Evolutionary conservation across 78 protist genomes (phyloP).

Genomic region (Capsaspora owczarzaki): DNA sequence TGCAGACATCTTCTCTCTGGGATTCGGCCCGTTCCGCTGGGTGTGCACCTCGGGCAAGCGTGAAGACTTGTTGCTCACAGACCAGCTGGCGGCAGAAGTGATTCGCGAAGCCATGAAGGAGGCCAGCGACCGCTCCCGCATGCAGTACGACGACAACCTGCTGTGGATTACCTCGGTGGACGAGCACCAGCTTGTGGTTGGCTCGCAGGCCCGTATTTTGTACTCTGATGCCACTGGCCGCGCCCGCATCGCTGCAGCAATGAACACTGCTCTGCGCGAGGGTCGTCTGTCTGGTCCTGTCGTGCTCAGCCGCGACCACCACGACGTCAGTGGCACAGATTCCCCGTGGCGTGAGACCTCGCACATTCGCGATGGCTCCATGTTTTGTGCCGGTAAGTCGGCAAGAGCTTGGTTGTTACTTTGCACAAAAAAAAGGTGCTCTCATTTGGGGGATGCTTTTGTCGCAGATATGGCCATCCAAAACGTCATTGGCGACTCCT

Average conservation of each 20-base stretch:
- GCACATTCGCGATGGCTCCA: neutral
- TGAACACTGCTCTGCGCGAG: neutral
- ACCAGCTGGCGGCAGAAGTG: neutral
- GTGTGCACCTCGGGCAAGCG: slow-evolving; percentile 1
- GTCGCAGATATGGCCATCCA: slow-evolving; percentile 3
- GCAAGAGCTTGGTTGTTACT: neutral
- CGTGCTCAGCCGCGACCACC: slow-evolving; percentile 7
- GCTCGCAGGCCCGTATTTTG: neutral
- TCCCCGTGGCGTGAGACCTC: slow-evolving; percentile 2
- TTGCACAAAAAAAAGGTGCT: neutral
- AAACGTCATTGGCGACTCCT: neutral
- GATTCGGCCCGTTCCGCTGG: slow-evolving; percentile 1
- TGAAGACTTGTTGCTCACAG: neutral
- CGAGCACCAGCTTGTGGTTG: neutral
- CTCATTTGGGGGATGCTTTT: neutral
- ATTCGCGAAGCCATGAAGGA: neutral
- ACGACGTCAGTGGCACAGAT: slow-evolving; percentile 2
- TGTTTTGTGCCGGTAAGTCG: neutral
- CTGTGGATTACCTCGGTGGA: neutral
- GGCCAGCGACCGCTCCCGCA: neutral
- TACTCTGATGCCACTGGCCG: neutral
- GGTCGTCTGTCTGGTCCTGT: neutral
- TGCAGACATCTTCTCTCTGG: slow-evolving; percentile 4
- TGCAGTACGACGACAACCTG: slow-evolving; percentile 1
- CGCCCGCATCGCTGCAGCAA: neutral